Base-by-base conservation (phyloP, 495 filamentous ascomycete species). In the Amphirosellinia nigrospora region DNA sequence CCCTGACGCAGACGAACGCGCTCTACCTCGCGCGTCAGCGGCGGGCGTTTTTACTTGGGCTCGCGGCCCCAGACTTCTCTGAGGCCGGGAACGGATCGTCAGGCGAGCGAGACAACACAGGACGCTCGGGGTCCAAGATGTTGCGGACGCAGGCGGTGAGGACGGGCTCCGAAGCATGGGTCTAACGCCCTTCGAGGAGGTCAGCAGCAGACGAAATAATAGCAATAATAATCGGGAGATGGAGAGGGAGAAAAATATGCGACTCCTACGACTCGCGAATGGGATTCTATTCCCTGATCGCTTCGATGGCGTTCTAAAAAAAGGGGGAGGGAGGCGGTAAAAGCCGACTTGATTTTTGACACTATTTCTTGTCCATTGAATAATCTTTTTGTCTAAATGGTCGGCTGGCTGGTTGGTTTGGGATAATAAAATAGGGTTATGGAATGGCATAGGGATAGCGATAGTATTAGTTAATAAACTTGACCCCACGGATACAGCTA, bases 1-100 rank as follows among this genome's bases (percentile, higher is more conserved):
- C 94, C 94, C 85, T 94, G n/a, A 94, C 92, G 9, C 88, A 91
- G 70, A 84, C 86, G 66, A 97, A 95, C 79, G 88, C 89, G 2
- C 80, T 89, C 34, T 94, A 93, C 79, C 84, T 96, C 26, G 82
- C 83, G 10, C 86, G 89, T 56, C 94, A 96, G 79, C 85, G 92
- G 23, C 86, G 89, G 72, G 84, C 89, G 3, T 92, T 92, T 61
- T 74, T 90, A 55, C 59, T 68, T 50, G 64, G 64, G 19, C 68
- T 64, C n/a, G 23, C 68, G 6, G 68, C 68, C 2, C 68, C 68
- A 1, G 68, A 64, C 48, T 70, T 69, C 58, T 21, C 56, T 4
- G 45, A 46, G 50, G 19, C 55, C n/a, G 64, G 64, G 21, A 87
- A 86, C 5, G 89, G 87, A 10, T 81, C 83, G 0, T 70, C 81